These are phyloP conservation scores for Podila epicladia DNA, from an alignment of 192 early-diverging fungal genomes.

Conservation along the genomic window DNA sequence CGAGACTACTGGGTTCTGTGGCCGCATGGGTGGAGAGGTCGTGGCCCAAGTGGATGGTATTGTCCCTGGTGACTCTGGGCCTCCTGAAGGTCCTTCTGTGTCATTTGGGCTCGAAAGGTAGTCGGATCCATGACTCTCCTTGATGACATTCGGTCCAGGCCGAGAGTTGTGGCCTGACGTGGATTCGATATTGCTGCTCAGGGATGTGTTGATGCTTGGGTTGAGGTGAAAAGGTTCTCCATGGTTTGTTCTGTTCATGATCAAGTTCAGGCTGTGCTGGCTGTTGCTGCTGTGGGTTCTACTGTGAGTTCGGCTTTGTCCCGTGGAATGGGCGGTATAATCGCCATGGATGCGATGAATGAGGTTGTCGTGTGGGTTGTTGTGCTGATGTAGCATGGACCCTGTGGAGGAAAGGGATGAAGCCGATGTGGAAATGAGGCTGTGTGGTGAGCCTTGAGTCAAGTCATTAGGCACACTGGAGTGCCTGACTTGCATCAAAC, in stretches of 20 bases:
- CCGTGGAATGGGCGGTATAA: background rate
- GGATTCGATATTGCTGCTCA: background rate
- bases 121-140: constrained; percentile 31
- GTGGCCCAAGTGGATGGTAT: constrained; percentile 19
- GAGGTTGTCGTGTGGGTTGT: constrained; percentile 12
- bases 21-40: constrained; percentile 19
- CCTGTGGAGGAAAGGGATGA: constrained; percentile 40
- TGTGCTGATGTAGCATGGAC: constrained; percentile 38
- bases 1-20: constrained; percentile 20
- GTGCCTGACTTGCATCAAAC: constrained; percentile 8
- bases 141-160: background rate
- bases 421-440: constrained; percentile 37
- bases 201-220: background rate
- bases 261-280: background rate
- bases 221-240: background rate
- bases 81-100: constrained; percentile 1
- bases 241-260: constrained; percentile 1
- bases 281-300: constrained; percentile 12
- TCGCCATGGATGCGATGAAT: constrained; percentile 13
- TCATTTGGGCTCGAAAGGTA: constrained; percentile 36
- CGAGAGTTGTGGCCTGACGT: background rate
- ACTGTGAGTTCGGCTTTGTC: constrained; percentile 5
- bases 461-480: constrained; percentile 4
- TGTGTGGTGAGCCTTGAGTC: constrained; percentile 24
- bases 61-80: constrained; percentile 14